phyloP scores from a whole-genome alignment of 208 protist genomes.

The Leishmania tarentolae region DNA sequence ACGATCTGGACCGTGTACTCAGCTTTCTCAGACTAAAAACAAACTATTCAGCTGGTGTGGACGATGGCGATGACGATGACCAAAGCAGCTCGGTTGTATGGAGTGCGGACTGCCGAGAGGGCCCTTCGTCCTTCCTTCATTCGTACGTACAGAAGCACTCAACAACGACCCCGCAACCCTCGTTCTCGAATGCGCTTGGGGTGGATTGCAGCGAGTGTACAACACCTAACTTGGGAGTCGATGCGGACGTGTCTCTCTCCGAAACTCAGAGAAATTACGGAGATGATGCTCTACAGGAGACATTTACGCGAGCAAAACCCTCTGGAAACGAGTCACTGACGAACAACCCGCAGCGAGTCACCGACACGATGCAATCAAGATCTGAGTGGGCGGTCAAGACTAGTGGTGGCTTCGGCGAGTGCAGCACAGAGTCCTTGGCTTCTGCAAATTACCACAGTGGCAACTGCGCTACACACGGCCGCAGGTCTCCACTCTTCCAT shows the following conservation, averaged over 20 bases:
- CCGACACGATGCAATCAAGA: neutral
- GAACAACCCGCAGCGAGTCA: slow-evolving; percentile 5
- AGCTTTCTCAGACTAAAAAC: slow-evolving; percentile 26
- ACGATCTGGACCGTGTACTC: slow-evolving; percentile 30
- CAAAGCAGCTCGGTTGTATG: slow-evolving; percentile 18
- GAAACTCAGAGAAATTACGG: slow-evolving; percentile 7
- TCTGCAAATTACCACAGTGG: neutral
- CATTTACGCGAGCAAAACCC: neutral
- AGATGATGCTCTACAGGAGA: neutral
- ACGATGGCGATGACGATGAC: slow-evolving; percentile 16
- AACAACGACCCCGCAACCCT: neutral
- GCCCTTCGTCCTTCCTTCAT: slow-evolving; percentile 17
- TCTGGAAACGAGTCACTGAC: slow-evolving; percentile 7
- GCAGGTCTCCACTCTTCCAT: slow-evolving; percentile 12
- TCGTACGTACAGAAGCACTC: slow-evolving; percentile 8
- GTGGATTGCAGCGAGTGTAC: neutral
- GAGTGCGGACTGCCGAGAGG: neutral
- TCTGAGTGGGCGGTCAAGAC: slow-evolving; percentile 20
- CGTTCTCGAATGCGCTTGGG: neutral
- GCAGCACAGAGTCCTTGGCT: slow-evolving; percentile 7
- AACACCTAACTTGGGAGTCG: neutral
- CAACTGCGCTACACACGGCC: neutral
- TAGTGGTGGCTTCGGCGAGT: slow-evolving; percentile 8
- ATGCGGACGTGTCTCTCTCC: slow-evolving; percentile 12
- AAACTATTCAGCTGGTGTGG: slow-evolving; percentile 3